Percentiles rank a stretch among this genome's conserved stretches.
phyloP scores from a whole-genome alignment of 2,329 filamentous ascomycete species.

The Metarhizium humberi region DNA sequence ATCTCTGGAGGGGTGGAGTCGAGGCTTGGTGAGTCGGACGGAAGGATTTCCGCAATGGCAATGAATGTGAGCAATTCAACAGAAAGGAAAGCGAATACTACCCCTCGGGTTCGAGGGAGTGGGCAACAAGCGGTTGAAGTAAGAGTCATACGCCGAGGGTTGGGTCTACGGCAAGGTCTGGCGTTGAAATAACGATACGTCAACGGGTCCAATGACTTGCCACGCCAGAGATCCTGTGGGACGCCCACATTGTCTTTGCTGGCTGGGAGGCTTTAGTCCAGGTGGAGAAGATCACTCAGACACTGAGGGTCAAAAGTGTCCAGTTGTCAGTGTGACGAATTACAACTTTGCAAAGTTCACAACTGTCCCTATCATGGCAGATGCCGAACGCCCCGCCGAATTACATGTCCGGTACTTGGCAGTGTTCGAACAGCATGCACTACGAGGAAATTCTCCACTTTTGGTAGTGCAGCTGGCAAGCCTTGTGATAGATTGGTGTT shows the following conservation, averaged over 20 bases:
- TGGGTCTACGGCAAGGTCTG: not conserved
- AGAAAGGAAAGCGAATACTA: not conserved
- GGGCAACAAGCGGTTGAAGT: not conserved
- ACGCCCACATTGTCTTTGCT: not conserved
- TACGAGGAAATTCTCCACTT: too few relatives aligned
- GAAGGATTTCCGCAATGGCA: not conserved
- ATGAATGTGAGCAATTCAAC: not conserved
- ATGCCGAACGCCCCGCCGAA: too few relatives aligned
- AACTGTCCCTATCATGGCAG: too few relatives aligned
- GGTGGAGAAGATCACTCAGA: too few relatives aligned
- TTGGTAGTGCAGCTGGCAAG: too few relatives aligned
- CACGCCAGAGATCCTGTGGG: not conserved
- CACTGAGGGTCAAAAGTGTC: too few relatives aligned
- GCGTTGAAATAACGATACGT: not conserved
- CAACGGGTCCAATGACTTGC: not conserved
- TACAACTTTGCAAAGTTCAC: too few relatives aligned
- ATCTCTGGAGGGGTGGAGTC: not conserved
- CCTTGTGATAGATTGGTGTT: too few relatives aligned
- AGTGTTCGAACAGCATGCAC: too few relatives aligned
- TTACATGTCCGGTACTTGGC: too few relatives aligned
- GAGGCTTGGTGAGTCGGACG: not conserved
- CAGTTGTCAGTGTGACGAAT: too few relatives aligned
- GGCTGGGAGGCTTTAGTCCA: too few relatives aligned
- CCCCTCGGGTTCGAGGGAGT: not conserved
- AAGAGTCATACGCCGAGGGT: not conserved